phyloP scores from a whole-genome alignment of 768 basidiomycete genomes.

The Coprinellus aureogranulatus region DNA sequence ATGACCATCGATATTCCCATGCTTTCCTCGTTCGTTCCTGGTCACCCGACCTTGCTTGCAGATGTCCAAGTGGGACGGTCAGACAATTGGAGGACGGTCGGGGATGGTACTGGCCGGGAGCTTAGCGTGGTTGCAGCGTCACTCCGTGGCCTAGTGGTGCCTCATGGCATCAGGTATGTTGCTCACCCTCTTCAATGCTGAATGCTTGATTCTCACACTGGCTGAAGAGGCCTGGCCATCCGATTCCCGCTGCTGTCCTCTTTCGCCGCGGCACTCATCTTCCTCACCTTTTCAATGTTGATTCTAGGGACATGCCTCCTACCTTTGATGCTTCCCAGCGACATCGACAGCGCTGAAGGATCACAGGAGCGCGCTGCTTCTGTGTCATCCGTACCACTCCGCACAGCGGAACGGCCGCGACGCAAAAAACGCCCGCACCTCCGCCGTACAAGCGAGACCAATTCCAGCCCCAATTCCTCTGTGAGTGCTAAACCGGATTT shows the following conservation, averaged over 20 bases:
- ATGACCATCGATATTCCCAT: constrained; percentile 55
- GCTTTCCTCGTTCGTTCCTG: constrained; percentile 51
- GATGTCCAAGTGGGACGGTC: constrained; percentile 68
- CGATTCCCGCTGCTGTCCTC: constrained; percentile 65
- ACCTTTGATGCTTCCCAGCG: constrained; percentile 28
- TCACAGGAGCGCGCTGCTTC: background rate
- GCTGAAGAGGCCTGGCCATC: constrained; percentile 62
- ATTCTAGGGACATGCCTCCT: constrained; percentile 52
- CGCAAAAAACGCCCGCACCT: background rate
- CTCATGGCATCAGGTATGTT: constrained; percentile 67
- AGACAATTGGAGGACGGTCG: constrained; percentile 71
- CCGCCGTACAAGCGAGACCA: background rate
- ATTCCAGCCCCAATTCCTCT: background rate
- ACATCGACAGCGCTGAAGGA: too few species aligned
- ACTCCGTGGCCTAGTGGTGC: constrained; percentile 60
- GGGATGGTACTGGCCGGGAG: constrained; percentile 70
- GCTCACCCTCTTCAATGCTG: background rate
- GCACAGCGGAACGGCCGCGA: background rate
- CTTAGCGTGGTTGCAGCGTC: constrained; percentile 63
- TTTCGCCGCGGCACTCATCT: constrained; percentile 41
- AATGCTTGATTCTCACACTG: background rate
- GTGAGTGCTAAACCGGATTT: background rate
- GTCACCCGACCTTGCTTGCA: constrained; percentile 50
- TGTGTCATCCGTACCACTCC: background rate
- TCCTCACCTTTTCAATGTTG: constrained; percentile 46